These are phyloP conservation scores for Acacia pycnantha DNA, from an alignment of 331 rosid species.

Conservation along the genomic window DNA sequence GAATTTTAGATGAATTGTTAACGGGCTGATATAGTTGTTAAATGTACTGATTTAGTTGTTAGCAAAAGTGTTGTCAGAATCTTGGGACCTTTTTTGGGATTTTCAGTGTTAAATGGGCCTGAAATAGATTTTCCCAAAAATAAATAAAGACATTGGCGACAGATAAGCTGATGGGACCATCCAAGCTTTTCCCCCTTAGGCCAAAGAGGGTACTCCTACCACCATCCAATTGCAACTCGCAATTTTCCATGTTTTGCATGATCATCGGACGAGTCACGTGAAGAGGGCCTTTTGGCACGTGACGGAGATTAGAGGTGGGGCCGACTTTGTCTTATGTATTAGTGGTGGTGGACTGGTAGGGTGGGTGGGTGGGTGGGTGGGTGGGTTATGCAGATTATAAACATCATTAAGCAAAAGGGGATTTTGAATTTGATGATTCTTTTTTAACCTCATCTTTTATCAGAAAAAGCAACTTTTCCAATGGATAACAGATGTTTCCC, in stretches of 20 bases:
- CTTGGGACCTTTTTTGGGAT: no score
- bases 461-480: not conserved
- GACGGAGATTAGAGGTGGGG: not conserved
- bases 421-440: not conserved
- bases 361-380: not conserved
- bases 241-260: not conserved
- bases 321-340: not conserved
- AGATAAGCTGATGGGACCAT: not conserved
- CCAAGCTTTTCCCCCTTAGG: no score
- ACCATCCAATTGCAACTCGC: not conserved
- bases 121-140: no score
- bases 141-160: not conserved
- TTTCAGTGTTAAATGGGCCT: no score
- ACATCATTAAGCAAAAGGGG: constrained; percentile 6
- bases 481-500: constrained; percentile 25
- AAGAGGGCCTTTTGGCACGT: constrained; percentile 13
- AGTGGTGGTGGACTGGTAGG: not conserved
- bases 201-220: not conserved
- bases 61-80: no score
- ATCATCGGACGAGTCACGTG: constrained; percentile 19
- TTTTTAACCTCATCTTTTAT: not conserved
- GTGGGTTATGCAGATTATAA: not conserved
- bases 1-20: no score
- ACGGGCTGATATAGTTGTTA: no score
- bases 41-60: no score